Percentiles rank a stretch among this genome's conserved stretches.
Evolutionary conservation across 1,139 yeast genomes (phyloP).

Genomic region (Wickerhamomyces sp.): DNA sequence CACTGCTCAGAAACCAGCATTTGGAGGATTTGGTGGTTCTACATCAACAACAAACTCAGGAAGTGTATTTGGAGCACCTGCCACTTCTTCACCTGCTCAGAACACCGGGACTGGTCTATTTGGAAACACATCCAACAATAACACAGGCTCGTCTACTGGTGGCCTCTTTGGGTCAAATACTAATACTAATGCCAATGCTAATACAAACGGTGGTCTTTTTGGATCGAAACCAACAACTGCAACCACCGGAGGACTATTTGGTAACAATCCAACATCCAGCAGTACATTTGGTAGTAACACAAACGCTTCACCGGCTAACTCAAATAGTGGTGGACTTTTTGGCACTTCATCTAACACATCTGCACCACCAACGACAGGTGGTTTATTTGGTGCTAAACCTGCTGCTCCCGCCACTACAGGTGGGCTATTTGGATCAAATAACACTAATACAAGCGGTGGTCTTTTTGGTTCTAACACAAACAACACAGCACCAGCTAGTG

Average conservation of each 20-base stretch:
- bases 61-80: no score
- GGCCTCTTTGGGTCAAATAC: slow-evolving; percentile 30
- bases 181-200: slow-evolving; percentile 1
- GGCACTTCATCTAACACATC: slow-evolving; percentile 7
- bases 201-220: slow-evolving; percentile 6
- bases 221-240: slow-evolving; percentile 12
- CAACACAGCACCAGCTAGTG: slow-evolving; percentile 1
- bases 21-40: neutral
- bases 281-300: slow-evolving; percentile 1
- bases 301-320: no score
- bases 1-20: neutral
- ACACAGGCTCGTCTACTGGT: neutral
- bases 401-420: slow-evolving; percentile 10
- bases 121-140: neutral
- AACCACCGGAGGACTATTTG: slow-evolving; percentile 25
- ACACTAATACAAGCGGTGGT: slow-evolving; percentile 23
- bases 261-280: slow-evolving; percentile 10
- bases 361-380: slow-evolving; percentile 10
- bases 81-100: no score
- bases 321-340: no score
- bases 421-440: slow-evolving; percentile 23
- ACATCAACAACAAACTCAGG: neutral
- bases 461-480: slow-evolving; percentile 28
- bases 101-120: no score
- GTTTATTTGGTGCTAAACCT: slow-evolving; percentile 16